phyloP scores from a whole-genome alignment of 768 basidiomycete genomes.

The Clitopilus hobsonii region DNA sequence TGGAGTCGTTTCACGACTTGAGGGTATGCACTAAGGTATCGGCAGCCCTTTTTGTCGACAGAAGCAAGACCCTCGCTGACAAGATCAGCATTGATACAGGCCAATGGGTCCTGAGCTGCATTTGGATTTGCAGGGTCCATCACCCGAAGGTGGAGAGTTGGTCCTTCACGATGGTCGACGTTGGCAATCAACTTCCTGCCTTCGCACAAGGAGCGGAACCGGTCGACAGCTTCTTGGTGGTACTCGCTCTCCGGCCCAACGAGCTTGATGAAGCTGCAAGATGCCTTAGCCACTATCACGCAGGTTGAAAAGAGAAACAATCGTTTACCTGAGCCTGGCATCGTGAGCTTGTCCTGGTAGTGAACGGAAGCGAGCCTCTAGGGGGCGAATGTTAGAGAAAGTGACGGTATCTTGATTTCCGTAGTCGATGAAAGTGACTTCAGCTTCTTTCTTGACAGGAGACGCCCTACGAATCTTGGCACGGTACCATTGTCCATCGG shows the following conservation, averaged over 20 bases:
- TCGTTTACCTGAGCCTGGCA: slow-evolving; percentile 73
- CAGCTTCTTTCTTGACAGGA: slow-evolving; percentile 87
- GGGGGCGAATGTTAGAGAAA: slow-evolving; percentile 81
- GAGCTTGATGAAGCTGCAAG: slow-evolving; percentile 77
- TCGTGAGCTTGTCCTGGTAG: slow-evolving; percentile 94
- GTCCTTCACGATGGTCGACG: slow-evolving; percentile 80
- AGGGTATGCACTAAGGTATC: slow-evolving; percentile 68
- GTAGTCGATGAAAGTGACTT: slow-evolving; percentile 93
- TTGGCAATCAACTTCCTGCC: slow-evolving; percentile 98
- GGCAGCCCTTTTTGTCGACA: slow-evolving; percentile 74
- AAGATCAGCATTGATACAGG: slow-evolving; percentile 86
- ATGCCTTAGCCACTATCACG: neutral
- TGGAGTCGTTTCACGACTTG: slow-evolving; percentile 62
- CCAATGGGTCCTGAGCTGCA: slow-evolving; percentile 60
- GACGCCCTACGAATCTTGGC: slow-evolving; percentile 87
- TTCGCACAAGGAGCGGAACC: slow-evolving; percentile 82
- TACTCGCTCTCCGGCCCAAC: slow-evolving; percentile 83
- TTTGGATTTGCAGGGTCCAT: slow-evolving; percentile 82
- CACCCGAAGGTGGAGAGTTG: slow-evolving; percentile 79
- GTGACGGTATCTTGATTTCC: slow-evolving; percentile 90
- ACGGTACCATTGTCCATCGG: slow-evolving; percentile 93
- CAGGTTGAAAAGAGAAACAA: neutral
- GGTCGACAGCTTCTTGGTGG: slow-evolving; percentile 75
- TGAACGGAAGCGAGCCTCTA: slow-evolving; percentile 86
- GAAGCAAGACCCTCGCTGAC: slow-evolving; percentile 83